phyloP scores from a whole-genome alignment of 768 basidiomycete species.

The Panaeolus cyanescens region DNA sequence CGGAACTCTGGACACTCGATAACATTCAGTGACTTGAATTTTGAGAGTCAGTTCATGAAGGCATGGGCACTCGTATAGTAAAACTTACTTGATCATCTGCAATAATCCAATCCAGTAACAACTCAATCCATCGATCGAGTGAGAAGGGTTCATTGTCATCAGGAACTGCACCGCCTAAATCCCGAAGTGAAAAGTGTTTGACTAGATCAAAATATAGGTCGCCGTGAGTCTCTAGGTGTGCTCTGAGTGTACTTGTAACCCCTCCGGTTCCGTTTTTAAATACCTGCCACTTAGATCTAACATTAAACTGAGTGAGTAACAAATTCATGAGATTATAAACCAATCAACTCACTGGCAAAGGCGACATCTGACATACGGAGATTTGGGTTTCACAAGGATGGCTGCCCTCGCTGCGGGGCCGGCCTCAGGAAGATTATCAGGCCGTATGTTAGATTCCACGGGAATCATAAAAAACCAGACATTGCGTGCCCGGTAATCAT shows the following conservation, averaged over 20 bases:
- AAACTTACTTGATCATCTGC: slow-evolving; percentile 35
- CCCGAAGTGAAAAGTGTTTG: slow-evolving; percentile 10
- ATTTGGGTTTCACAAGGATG: slow-evolving; percentile 10
- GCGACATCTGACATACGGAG: slow-evolving; percentile 16
- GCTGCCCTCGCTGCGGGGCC: background rate
- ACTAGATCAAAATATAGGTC: slow-evolving; percentile 15
- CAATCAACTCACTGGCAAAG: slow-evolving; percentile 20
- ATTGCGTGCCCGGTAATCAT: slow-evolving; percentile 15
- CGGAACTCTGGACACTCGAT: slow-evolving; percentile 35
- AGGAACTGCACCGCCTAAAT: background rate
- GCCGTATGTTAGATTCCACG: slow-evolving; percentile 8
- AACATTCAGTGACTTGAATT: slow-evolving; percentile 35
- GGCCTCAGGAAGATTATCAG: background rate
- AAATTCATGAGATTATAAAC: slow-evolving; percentile 13
- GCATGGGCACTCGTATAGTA: background rate
- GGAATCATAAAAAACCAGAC: slow-evolving; percentile 23
- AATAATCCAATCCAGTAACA: slow-evolving; percentile 20
- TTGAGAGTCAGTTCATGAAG: background rate
- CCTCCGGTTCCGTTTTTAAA: slow-evolving; percentile 20
- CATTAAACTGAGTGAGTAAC: background rate
- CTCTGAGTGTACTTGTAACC: slow-evolving; percentile 19
- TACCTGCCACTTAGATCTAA: slow-evolving; percentile 5
- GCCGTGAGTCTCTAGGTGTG: slow-evolving; percentile 23
- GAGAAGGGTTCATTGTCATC: slow-evolving; percentile 13
- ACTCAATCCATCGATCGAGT: slow-evolving; percentile 22